Conservation (phyloP, 495 filamentous ascomycete genomes). For the Tuber umbilicatum region DNA sequence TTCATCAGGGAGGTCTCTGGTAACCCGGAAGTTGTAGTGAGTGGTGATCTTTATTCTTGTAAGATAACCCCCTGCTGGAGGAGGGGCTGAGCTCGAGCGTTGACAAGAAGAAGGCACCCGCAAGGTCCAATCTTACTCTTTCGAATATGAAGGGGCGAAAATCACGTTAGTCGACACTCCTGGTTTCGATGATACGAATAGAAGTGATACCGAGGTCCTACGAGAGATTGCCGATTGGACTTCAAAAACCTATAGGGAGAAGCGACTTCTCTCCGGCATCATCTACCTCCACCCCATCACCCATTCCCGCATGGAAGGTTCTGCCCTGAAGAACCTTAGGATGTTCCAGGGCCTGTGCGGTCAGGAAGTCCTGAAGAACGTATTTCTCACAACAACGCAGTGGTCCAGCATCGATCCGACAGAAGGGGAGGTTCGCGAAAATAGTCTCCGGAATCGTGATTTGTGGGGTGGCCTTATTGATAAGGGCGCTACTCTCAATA, state of each 20-base stretch:
- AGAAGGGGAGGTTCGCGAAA: constrained; percentile 36
- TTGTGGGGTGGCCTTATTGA: constrained; percentile 46
- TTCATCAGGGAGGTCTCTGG: constrained; percentile 42
- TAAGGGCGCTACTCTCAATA: constrained; percentile 34
- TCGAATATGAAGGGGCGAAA: constrained; percentile 17
- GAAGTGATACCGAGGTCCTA: constrained; percentile 45
- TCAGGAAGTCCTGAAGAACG: constrained; percentile 39
- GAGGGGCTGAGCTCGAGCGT: not conserved
- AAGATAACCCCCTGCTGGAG: not conserved
- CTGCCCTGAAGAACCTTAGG: constrained; percentile 44
- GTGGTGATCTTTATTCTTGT: constrained; percentile 30
- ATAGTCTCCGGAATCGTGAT: constrained; percentile 41
- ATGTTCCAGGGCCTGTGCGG: constrained; percentile 49
- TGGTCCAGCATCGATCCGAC: constrained; percentile 42
- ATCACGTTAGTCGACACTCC: constrained; percentile 49
- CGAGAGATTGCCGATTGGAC: constrained; percentile 43
- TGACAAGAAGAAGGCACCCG: constrained; percentile 25
- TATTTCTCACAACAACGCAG: constrained; percentile 48
- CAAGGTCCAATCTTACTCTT: constrained; percentile 17
- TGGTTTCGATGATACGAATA: constrained; percentile 49
- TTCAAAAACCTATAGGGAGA: constrained; percentile 31
- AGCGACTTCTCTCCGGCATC: constrained; percentile 41
- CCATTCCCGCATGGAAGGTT: constrained; percentile 44
- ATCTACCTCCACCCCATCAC: constrained; percentile 49
- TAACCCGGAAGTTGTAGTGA: constrained; percentile 22